Percentiles rank a stretch among this genome's conserved stretches.
Conservation (phyloP, 345 rosid genomes). For the Eutrema yunnanense region DNA sequence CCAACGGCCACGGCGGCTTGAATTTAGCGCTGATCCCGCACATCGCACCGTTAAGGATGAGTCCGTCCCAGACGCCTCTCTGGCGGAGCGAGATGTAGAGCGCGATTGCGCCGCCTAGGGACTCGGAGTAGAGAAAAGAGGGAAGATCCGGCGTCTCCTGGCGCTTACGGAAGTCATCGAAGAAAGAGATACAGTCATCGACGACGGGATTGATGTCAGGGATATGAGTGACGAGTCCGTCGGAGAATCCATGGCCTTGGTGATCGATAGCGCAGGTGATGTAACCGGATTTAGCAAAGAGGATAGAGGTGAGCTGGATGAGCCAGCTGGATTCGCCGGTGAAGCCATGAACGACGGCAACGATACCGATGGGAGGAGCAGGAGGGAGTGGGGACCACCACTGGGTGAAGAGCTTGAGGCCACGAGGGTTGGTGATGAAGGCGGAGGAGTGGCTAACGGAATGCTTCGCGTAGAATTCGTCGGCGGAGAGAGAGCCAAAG, state of each 20-base stretch:
- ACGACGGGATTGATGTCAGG: constrained; percentile 78
- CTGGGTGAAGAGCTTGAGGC: constrained; percentile 78
- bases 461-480: constrained; percentile 77
- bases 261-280: constrained; percentile 85
- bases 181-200: constrained; percentile 76
- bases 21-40: constrained; percentile 89
- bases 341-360: constrained; percentile 91
- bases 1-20: constrained; percentile 97
- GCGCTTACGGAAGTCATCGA: constrained; percentile 50
- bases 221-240: constrained; percentile 63
- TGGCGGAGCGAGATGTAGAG: constrained; percentile 71
- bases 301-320: constrained; percentile 61
- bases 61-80: constrained; percentile 69
- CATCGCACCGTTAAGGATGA: constrained; percentile 89
- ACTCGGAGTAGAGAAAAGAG: constrained; percentile 76
- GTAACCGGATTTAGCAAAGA: constrained; percentile 78
- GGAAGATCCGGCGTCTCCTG: constrained; percentile 50
- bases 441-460: constrained; percentile 67
- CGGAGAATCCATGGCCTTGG: constrained; percentile 97
- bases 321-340: constrained; percentile 90
- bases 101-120: constrained; percentile 90
- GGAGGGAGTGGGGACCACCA: constrained; percentile 84
- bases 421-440: constrained; percentile 76
- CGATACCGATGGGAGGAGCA: constrained; percentile 36
- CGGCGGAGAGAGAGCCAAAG: constrained; percentile 60